A percentile compares a stretch with the other conserved stretches of the same genome.
Evolutionary conservation across 169 alveolate species (phyloP).

Genomic region (Plasmodium coatneyi): DNA sequence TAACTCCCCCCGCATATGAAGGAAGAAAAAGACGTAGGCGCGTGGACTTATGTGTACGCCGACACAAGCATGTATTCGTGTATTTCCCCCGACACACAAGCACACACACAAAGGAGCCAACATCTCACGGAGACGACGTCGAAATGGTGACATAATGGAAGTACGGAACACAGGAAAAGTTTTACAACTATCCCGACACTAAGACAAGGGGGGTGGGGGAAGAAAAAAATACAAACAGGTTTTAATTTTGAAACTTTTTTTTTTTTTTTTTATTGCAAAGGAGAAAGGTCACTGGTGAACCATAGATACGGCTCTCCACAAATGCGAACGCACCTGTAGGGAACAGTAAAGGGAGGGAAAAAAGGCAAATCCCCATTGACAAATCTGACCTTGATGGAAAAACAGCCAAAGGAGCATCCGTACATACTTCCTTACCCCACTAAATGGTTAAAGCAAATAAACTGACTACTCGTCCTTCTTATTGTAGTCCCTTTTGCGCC

Average conservation of each 20-base stretch:
- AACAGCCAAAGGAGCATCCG: neutral
- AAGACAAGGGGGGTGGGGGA: neutral
- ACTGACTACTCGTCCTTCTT: neutral
- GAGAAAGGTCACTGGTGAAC: neutral
- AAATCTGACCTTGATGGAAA: neutral
- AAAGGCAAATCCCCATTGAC: neutral
- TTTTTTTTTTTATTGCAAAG: neutral
- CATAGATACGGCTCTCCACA: neutral
- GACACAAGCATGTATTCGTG: neutral
- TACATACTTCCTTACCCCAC: neutral
- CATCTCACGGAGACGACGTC: neutral
- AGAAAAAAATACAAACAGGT: neutral
- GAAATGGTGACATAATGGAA: neutral
- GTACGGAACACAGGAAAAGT: neutral
- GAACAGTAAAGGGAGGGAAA: neutral
- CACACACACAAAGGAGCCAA: neutral
- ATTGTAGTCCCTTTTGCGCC: neutral
- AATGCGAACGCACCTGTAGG: neutral
- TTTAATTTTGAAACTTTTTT: neutral
- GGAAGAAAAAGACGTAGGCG: neutral
- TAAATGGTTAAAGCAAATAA: neutral
- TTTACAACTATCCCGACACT: neutral
- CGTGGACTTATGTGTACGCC: neutral
- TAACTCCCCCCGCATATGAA: neutral
- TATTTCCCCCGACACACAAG: neutral